Evolutionary conservation across 1,139 yeast species (phyloP).

Genomic region (Zygosaccharomyces pseudobailii): DNA sequence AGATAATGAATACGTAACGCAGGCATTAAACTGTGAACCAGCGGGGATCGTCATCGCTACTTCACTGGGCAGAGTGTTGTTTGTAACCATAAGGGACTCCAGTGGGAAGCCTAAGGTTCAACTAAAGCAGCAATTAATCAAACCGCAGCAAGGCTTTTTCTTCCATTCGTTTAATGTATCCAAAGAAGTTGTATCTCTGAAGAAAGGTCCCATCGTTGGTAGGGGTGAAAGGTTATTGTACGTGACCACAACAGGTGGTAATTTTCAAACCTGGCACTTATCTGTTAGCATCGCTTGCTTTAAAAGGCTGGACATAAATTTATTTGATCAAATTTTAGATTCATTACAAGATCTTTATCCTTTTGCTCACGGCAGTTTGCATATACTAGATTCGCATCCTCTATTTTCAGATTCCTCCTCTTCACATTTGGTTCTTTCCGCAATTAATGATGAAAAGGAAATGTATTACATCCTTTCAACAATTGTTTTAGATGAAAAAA

Average conservation of each 20-base stretch:
- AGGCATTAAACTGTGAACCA: slow-evolving; percentile 63
- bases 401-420: slow-evolving; percentile 34
- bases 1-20: slow-evolving; percentile 52
- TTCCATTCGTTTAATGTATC: slow-evolving; percentile 23
- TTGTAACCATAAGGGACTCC: slow-evolving; percentile 61
- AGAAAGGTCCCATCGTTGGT: slow-evolving; percentile 49
- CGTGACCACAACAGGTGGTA: slow-evolving; percentile 41
- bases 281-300: slow-evolving; percentile 42
- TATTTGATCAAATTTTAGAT: slow-evolving; percentile 37
- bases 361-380: slow-evolving; percentile 38
- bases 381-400: slow-evolving; percentile 51
- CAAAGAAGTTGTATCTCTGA: slow-evolving; percentile 57
- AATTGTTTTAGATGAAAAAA: slow-evolving; percentile 43
- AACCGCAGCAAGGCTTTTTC: slow-evolving; percentile 34
- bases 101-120: slow-evolving; percentile 57
- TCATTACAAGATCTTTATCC: slow-evolving; percentile 42
- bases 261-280: slow-evolving; percentile 45
- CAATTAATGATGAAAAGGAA: slow-evolving; percentile 34
- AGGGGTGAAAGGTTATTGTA: slow-evolving; percentile 48
- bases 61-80: slow-evolving; percentile 59
- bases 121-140: slow-evolving; percentile 27
- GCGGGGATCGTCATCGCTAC: slow-evolving; percentile 73
- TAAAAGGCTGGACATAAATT: slow-evolving; percentile 35
- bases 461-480: slow-evolving; percentile 50
- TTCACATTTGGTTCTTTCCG: slow-evolving; percentile 49